Conservation (phyloP, 2,329 filamentous ascomycete genomes). For the Huntiella moniliformis region DNA sequence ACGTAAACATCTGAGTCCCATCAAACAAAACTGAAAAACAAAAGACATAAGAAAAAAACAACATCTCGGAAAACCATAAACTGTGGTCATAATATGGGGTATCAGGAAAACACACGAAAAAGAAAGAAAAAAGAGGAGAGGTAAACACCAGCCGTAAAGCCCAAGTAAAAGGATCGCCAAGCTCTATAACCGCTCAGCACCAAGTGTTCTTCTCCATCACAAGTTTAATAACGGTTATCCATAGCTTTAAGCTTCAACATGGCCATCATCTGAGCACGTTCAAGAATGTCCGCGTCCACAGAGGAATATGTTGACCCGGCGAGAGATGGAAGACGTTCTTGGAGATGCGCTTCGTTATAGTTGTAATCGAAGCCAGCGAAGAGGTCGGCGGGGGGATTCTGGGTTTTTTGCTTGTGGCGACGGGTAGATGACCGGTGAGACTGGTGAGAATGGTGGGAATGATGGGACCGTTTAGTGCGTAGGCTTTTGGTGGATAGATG, state of each 20-base stretch:
- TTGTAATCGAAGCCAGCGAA: conserved; percentile 11
- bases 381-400: conserved; percentile 3
- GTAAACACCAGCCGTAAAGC: not conserved
- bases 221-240: not conserved
- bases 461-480: not conserved
- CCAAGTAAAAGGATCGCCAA: not conserved
- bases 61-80: not conserved
- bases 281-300: conserved; percentile 3
- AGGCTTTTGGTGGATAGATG: conserved; percentile 3
- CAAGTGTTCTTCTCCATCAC: too few species aligned
- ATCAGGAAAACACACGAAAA: conserved; percentile 1
- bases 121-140: conserved; percentile 1
- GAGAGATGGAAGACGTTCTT: not conserved
- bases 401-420: not conserved
- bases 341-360: conserved; percentile 1
- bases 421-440: not conserved
- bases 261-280: conserved; percentile 7
- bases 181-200: not conserved
- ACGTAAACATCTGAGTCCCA: not conserved
- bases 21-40: not conserved
- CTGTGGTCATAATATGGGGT: not conserved
- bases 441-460: not conserved
- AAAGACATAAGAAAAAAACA: not conserved
- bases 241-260: conserved; percentile 5
- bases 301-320: conserved; percentile 3